These are phyloP conservation scores for Trametes maxima DNA, from an alignment of 768 basidiomycete genomes.

Conservation along the genomic window DNA sequence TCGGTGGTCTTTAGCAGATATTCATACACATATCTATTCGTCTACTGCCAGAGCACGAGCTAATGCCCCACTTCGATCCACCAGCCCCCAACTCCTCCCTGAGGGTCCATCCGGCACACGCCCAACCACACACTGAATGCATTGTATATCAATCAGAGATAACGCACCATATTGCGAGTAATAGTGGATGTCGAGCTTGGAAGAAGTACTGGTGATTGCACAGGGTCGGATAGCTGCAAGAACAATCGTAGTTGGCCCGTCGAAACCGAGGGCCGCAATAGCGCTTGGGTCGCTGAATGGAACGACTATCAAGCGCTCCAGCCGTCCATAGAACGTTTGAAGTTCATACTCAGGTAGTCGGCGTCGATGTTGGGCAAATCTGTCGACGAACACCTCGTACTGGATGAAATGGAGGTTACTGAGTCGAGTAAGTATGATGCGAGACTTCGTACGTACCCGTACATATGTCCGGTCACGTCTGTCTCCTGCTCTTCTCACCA, in stretches of 20 bases:
- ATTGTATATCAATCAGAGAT: background rate
- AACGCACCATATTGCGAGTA: background rate
- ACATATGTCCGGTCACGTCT: background rate
- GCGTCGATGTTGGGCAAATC: slow-evolving; percentile 21
- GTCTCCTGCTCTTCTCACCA: background rate
- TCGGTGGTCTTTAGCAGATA: too few relatives aligned
- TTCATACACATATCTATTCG: too few relatives aligned
- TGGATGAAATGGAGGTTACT: slow-evolving; percentile 2
- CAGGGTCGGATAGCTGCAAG: background rate
- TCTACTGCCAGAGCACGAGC: background rate
- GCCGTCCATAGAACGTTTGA: slow-evolving; percentile 38
- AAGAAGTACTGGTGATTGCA: background rate
- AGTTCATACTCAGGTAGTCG: background rate
- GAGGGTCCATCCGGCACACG: background rate
- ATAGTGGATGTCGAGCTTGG: background rate
- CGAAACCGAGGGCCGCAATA: background rate
- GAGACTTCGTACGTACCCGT: background rate
- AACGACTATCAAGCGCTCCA: slow-evolving; percentile 35
- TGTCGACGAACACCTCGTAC: slow-evolving; percentile 40
- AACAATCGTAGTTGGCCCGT: background rate
- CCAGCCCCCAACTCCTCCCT: background rate
- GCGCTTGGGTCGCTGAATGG: background rate
- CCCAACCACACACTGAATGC: background rate
- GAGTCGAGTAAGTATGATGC: background rate
- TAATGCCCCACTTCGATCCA: background rate